phyloP scores from a whole-genome alignment of 116 monocot genomes.

The Cymodocea nodosa region DNA sequence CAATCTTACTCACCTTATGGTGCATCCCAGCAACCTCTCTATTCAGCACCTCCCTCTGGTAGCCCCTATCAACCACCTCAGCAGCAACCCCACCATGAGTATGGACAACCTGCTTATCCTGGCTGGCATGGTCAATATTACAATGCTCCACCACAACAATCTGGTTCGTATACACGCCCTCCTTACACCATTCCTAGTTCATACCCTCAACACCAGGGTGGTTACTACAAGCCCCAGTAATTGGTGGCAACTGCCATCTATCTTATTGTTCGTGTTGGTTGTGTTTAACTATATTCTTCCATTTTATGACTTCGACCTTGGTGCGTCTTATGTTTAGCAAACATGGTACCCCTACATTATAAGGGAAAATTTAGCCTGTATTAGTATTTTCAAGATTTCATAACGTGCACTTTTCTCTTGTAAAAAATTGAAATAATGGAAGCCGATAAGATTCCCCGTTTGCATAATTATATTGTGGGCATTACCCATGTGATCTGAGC shows the following conservation, averaged over 20 bases:
- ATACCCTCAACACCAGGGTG: conserved; percentile 50
- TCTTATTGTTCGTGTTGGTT: not conserved
- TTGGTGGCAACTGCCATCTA: not conserved
- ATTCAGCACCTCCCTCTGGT: conserved; percentile 14
- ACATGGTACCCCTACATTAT: not conserved
- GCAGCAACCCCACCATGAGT: conserved; percentile 36
- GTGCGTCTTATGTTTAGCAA: not conserved
- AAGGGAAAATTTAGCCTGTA: too few relatives aligned
- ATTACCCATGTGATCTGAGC: too few relatives aligned
- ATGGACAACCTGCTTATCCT: conserved; percentile 68
- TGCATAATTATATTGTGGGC: too few relatives aligned
- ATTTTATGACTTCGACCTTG: not conserved
- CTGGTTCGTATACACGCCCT: conserved; percentile 26
- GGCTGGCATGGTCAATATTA: conserved; percentile 75
- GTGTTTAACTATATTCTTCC: not conserved
- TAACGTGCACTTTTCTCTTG: too few relatives aligned
- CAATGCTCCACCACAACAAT: conserved; percentile 39
- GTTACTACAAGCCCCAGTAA: conserved; percentile 21
- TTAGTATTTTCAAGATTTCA: too few relatives aligned
- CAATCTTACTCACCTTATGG: conserved; percentile 37
- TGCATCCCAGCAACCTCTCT: conserved; percentile 21
- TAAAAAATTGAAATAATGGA: too few relatives aligned
- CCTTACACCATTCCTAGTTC: conserved; percentile 31
- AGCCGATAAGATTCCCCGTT: too few relatives aligned
- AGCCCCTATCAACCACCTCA: conserved; percentile 43